phyloP scores from a whole-genome alignment of 2,329 filamentous ascomycete species.

The Xylaria polymorpha region DNA sequence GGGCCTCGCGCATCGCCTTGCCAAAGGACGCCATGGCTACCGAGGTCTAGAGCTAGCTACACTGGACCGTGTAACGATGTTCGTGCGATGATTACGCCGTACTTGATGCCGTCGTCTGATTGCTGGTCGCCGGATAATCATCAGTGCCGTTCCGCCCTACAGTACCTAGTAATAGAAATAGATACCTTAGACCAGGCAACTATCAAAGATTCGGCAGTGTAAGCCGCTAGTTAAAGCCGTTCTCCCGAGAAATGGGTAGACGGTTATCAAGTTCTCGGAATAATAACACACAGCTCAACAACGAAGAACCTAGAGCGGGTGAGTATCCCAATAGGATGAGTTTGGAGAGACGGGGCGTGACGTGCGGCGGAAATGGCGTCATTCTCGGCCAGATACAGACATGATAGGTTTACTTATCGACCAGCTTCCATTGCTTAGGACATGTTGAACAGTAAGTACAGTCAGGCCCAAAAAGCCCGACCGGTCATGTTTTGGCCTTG shows the following conservation, averaged over 20 bases:
- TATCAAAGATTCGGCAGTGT: constrained; percentile 8
- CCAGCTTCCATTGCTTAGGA: constrained; percentile 3
- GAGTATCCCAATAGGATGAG: neutral
- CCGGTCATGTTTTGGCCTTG: neutral
- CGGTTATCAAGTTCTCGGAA: neutral
- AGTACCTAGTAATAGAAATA: neutral
- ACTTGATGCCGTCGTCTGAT: constrained; percentile 1
- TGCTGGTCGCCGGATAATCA: constrained; percentile 18
- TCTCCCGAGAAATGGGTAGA: neutral
- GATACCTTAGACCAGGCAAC: constrained; percentile 10
- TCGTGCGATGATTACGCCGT: constrained; percentile 12
- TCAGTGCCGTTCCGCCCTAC: neutral
- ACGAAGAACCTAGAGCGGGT: constrained; percentile 4
- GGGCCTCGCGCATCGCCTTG: constrained; percentile 47
- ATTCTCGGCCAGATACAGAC: constrained; percentile 6
- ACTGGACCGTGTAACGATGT: neutral
- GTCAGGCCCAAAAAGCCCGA: too few species aligned
- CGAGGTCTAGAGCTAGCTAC: constrained; percentile 9
- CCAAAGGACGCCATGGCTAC: constrained; percentile 42
- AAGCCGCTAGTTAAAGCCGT: constrained; percentile 9
- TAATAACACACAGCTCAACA: constrained; percentile 7
- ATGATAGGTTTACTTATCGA: neutral
- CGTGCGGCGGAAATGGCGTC: constrained; percentile 23
- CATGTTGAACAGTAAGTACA: neutral
- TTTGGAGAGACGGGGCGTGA: neutral